A percentile compares a stretch with the other conserved stretches of the same genome.
phyloP scores from a whole-genome alignment of 179 eudicot species.

The Beta corolliflora region DNA sequence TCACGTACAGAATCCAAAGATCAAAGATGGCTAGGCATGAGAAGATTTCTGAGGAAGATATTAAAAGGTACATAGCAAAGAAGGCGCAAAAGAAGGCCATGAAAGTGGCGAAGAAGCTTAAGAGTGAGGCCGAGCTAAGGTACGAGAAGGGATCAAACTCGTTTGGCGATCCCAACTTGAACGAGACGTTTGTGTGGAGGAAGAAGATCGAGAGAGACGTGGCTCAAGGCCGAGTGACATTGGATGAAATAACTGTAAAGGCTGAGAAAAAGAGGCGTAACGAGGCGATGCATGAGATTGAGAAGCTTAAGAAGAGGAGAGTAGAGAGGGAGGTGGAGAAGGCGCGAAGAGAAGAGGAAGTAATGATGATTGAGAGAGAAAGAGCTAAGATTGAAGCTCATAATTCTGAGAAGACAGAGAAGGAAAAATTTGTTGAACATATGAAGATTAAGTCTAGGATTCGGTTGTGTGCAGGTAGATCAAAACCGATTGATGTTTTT shows the following conservation, averaged over 20 bases:
- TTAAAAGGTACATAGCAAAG: constrained; percentile 57
- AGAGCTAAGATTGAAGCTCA: constrained; percentile 55
- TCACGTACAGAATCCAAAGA: too few species aligned
- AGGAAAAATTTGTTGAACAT: constrained; percentile 94
- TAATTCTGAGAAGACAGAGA: constrained; percentile 89
- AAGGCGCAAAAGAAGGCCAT: constrained; percentile 38
- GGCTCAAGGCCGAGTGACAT: constrained; percentile 51
- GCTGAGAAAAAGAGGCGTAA: constrained; percentile 76
- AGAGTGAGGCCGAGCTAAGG: constrained; percentile 51
- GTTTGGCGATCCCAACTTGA: too few species aligned
- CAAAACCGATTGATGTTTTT: too few species aligned
- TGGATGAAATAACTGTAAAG: constrained; percentile 63
- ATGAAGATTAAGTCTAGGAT: too few species aligned
- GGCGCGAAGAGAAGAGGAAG: constrained; percentile 84
- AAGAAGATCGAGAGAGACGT: constrained; percentile 87
- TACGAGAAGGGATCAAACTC: constrained; percentile 43
- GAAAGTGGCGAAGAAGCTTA: constrained; percentile 62
- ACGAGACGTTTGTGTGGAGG: constrained; percentile 89
- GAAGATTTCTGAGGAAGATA: constrained; percentile 53
- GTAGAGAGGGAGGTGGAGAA: constrained; percentile 89
- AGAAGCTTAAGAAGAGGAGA: constrained; percentile 91
- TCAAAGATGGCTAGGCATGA: background rate
- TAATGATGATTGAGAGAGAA: constrained; percentile 65
- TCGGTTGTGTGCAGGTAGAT: too few species aligned
- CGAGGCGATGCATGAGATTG: constrained; percentile 87